A percentile compares a stretch with the other conserved stretches of the same genome.
phyloP scores from a whole-genome alignment of 805 yeast genomes.

The Starmerella powellii region DNA sequence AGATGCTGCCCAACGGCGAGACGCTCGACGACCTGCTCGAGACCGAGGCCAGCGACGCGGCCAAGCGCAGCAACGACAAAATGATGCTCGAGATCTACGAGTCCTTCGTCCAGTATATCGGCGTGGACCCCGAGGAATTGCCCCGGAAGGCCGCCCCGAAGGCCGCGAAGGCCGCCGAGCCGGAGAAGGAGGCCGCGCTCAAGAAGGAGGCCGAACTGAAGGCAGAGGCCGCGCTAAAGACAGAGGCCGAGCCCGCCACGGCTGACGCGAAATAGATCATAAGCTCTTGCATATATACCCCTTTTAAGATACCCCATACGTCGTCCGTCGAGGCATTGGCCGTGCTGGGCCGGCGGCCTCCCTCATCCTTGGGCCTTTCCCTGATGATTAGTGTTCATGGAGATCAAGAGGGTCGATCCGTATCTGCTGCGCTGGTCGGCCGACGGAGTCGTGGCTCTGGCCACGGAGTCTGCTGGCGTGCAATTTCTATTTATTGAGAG shows the following conservation, averaged over 20 bases:
- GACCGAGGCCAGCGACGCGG: slow-evolving; percentile 5
- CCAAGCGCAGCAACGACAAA: slow-evolving; percentile 12
- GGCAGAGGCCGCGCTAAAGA: no score
- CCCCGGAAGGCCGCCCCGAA: slow-evolving; percentile 12
- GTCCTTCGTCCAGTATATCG: slow-evolving; percentile 15
- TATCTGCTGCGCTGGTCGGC: slow-evolving; percentile 14
- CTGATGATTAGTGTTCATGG: no score
- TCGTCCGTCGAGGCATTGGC: no score
- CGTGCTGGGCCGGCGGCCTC: no score
- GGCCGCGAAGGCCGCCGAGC: no score
- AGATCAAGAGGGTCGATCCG: slow-evolving; percentile 17
- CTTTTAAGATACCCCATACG: no score
- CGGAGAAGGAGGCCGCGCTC: no score
- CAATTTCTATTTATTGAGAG: slow-evolving; percentile 8
- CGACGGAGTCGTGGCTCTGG: slow-evolving; percentile 15
- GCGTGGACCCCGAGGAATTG: slow-evolving; percentile 13
- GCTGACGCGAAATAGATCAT: no score
- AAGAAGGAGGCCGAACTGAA: background rate
- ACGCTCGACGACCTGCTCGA: slow-evolving; percentile 18
- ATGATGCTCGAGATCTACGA: slow-evolving; percentile 18
- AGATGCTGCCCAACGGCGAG: slow-evolving; percentile 17
- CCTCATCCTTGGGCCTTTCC: no score
- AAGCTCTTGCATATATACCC: no score
- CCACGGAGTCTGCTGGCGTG: slow-evolving; percentile 10
- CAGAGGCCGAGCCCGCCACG: no score